phyloP scores from a whole-genome alignment of 495 filamentous ascomycete species.

The Glonium stellatum region DNA sequence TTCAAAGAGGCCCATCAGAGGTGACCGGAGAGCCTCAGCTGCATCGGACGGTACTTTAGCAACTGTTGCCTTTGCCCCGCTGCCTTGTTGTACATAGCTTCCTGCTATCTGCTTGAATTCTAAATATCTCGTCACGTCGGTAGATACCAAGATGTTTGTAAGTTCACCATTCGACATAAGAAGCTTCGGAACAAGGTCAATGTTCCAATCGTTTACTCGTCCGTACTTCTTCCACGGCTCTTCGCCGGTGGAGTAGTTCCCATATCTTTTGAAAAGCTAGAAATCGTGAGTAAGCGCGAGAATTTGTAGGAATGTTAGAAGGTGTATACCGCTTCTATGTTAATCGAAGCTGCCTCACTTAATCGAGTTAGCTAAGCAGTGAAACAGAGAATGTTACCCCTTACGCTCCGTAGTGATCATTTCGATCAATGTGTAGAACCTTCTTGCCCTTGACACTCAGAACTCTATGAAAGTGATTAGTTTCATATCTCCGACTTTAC shows the following conservation, averaged over 20 bases:
- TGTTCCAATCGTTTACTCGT: slow-evolving; percentile 97
- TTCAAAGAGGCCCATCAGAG: slow-evolving; percentile 95
- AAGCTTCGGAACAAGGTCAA: slow-evolving; percentile 95
- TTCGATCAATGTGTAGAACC: slow-evolving; percentile 97
- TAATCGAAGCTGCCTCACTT: slow-evolving; percentile 89
- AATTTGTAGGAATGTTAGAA: slow-evolving; percentile 16
- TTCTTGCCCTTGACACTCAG: slow-evolving; percentile 98
- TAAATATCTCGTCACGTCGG: slow-evolving; percentile 93
- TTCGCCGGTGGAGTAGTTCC: slow-evolving; percentile 69
- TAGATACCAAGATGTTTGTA: slow-evolving; percentile 94
- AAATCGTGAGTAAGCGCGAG: neutral
- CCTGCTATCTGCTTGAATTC: slow-evolving; percentile 98
- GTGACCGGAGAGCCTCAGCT: slow-evolving; percentile 80
- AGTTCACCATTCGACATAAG: slow-evolving; percentile 98
- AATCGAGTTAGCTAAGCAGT: slow-evolving; percentile 27
- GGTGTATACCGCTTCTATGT: slow-evolving; percentile 73
- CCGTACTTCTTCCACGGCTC: slow-evolving; percentile 98
- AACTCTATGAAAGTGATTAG: slow-evolving; percentile 50
- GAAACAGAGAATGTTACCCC: slow-evolving; percentile 26
- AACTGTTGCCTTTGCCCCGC: slow-evolving; percentile 73
- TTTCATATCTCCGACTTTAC: neutral
- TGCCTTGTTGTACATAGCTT: slow-evolving; percentile 89
- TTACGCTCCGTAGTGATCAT: slow-evolving; percentile 97
- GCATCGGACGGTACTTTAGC: slow-evolving; percentile 96
- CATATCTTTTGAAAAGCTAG: slow-evolving; percentile 92